Conservation (phyloP, 164 flowering plant species). For the grape (Vitis vinifera) region DNA sequence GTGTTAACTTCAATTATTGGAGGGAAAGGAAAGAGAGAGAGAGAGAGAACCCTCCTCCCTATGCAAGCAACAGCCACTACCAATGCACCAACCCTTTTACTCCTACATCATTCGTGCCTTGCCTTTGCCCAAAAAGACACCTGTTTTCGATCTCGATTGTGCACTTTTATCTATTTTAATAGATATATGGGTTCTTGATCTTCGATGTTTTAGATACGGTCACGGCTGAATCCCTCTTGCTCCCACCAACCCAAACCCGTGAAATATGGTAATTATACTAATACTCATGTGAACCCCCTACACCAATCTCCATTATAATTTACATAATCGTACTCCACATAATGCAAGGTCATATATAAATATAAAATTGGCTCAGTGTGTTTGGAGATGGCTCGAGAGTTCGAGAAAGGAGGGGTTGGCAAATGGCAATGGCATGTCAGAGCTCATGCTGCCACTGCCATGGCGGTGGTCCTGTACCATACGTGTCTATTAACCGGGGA, state of each 20-base stretch:
- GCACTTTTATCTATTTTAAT: constrained; percentile 2
- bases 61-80: no score
- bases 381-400: no score
- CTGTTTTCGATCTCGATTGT: neutral
- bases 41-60: neutral
- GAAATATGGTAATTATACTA: no score
- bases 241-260: constrained; percentile 38
- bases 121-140: neutral
- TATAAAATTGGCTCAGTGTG: no score
- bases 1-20: constrained; percentile 55
- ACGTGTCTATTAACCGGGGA: constrained; percentile 9
- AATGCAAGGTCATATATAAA: no score
- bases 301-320: no score
- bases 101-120: no score
- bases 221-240: constrained; percentile 30
- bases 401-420: no score
- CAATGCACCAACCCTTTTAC: no score
- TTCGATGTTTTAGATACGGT: constrained; percentile 32
- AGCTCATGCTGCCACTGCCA: neutral
- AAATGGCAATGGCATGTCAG: constrained; percentile 1
- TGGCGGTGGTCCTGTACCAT: constrained; percentile 12
- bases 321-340: no score
- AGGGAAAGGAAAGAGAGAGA: constrained; percentile 6
- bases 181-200: neutral
- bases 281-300: no score